Evolutionary conservation across 1,284 basidiomycete genomes (phyloP).

Genomic region (Phellopilus nigrolimitatus): DNA sequence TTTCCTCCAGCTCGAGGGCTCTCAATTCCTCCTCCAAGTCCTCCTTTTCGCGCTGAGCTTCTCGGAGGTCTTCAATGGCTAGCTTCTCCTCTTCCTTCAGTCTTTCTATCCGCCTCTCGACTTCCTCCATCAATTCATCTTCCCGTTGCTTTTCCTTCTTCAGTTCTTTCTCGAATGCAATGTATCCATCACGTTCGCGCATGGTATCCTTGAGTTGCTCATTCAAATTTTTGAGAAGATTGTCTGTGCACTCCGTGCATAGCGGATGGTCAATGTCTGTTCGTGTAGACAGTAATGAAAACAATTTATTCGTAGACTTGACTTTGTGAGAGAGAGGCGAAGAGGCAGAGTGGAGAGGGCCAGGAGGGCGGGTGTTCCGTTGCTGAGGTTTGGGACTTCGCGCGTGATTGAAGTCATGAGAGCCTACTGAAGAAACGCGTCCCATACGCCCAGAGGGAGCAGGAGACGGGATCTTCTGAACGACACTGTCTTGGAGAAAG

Average conservation of each 20-base stretch:
- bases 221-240: slow-evolving; percentile 73
- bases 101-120: slow-evolving; percentile 65
- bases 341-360: too few relatives aligned
- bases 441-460: slow-evolving; percentile 28
- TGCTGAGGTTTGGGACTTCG: slow-evolving; percentile 15
- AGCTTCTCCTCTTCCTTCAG: slow-evolving; percentile 71
- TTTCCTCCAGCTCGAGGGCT: slow-evolving; percentile 71
- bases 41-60: slow-evolving; percentile 69
- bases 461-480: slow-evolving; percentile 55
- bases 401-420: slow-evolving; percentile 21
- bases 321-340: slow-evolving; percentile 77
- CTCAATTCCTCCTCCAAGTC: slow-evolving; percentile 72
- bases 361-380: slow-evolving; percentile 41
- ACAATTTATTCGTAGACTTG: slow-evolving; percentile 67
- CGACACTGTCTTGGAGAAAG: slow-evolving; percentile 78
- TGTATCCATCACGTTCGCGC: slow-evolving; percentile 88
- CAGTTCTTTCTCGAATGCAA: slow-evolving; percentile 86
- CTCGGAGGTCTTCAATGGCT: slow-evolving; percentile 68
- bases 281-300: slow-evolving; percentile 73
- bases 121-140: slow-evolving; percentile 57
- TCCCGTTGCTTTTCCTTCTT: slow-evolving; percentile 68
- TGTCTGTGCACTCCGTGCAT: slow-evolving; percentile 90
- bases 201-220: slow-evolving; percentile 86
- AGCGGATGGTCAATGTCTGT: slow-evolving; percentile 93
- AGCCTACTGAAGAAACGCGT: slow-evolving; percentile 23